Evolutionary conservation across 78 protist species (phyloP).

Genomic region (Tieghemostelium lacteum): DNA sequence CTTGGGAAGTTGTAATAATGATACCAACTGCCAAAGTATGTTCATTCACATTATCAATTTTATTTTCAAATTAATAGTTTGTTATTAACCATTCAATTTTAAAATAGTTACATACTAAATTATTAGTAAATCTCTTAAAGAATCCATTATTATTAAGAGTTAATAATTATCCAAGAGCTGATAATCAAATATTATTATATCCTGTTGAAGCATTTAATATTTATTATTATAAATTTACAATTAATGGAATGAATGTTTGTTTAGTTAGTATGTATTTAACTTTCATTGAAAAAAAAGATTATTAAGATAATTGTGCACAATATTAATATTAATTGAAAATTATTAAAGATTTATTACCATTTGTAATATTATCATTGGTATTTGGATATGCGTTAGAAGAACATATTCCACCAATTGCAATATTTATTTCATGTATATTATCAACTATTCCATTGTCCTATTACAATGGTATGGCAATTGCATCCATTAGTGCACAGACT

Average conservation of each 20-base stretch:
- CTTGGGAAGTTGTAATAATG: constrained; percentile 82
- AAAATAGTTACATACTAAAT: constrained; percentile 17
- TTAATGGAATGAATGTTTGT: constrained; percentile 81
- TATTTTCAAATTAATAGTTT: not conserved
- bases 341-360: constrained; percentile 72
- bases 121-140: constrained; percentile 14
- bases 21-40: constrained; percentile 86
- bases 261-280: constrained; percentile 51
- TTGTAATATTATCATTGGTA: constrained; percentile 54
- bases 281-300: not conserved
- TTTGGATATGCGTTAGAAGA: constrained; percentile 69
- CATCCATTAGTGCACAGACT: constrained; percentile 85
- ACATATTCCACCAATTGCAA: constrained; percentile 23
- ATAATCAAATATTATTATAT: constrained; percentile 49
- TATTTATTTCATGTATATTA: constrained; percentile 61
- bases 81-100: too few species aligned
- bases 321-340: not conserved
- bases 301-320: not conserved
- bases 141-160: constrained; percentile 24
- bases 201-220: constrained; percentile 80
- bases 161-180: constrained; percentile 18
- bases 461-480: constrained; percentile 88
- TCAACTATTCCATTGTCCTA: constrained; percentile 88
- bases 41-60: not conserved
- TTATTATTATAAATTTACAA: constrained; percentile 71